Evolutionary conservation across 495 filamentous ascomycete species (phyloP), one percentile per base, ranked within the genome.

Genomic region (Lindgomyces ingoldianus): DNA sequence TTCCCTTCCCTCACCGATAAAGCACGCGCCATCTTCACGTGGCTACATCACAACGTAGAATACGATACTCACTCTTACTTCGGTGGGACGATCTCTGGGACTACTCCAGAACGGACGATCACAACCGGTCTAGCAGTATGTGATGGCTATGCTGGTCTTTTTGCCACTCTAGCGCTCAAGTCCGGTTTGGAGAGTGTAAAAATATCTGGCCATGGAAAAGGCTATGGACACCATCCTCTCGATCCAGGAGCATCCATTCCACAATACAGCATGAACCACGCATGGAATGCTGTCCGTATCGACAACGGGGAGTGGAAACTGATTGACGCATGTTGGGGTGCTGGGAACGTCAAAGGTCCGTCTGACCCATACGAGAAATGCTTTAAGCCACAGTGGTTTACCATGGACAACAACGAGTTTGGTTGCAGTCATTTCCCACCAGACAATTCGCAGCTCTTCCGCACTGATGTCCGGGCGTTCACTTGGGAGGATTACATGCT

Each of bases 271-370:
- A 79, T 0, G 3, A 84, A 82, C 44, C 91, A 98, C 75, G 94
- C 94, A 6, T 98, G 94, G 94, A 98, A 93, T 70, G 94, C 87
- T 0, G 89, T 97, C 18, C 83, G 84, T 48, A 91, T 97, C 57
- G 93, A 96, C 62, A 81, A 85, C 42, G 88, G 88, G 1, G 83
- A 87, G 62, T 98, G 93, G 93, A 96, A 97, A 74, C 81, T 98
- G 3, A 80, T 98, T 41, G 94, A 98, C 69, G 64, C 86, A 2
- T 97, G 94, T 73, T 98, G 94, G 94, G 94, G 94, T 41, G 91
- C 93, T 0, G 94, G 94, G 11, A 70, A 69, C 46, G 73, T 88
- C 64, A 49, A 76, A 72, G 75, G 83, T 44, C 46, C 74, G 68
- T 78, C 77, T 30, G 63, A 75, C 67, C 75, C 79, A 1, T 98